phyloP scores from a whole-genome alignment of 2,329 filamentous ascomycete genomes.

The Sporothrix pallida region DNA sequence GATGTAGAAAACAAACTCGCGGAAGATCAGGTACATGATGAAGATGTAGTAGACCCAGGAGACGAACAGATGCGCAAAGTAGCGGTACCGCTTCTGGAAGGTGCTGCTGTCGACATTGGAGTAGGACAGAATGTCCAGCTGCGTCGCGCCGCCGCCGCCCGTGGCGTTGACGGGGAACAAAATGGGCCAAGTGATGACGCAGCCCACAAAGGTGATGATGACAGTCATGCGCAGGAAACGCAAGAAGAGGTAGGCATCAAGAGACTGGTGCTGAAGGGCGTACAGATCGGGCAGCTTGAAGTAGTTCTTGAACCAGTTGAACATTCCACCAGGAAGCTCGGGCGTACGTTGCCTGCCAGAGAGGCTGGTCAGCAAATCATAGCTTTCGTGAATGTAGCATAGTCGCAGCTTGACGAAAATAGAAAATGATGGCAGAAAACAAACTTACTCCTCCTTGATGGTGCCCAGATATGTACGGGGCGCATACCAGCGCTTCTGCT shows the following conservation, averaged over 20 bases:
- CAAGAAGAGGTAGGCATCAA: conserved; percentile 90
- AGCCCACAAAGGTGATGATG: conserved; percentile 81
- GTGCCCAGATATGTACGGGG: conserved; percentile 58
- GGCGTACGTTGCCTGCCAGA: conserved; percentile 61
- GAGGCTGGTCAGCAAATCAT: neutral
- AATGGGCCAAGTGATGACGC: conserved; percentile 83
- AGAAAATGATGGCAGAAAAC: neutral
- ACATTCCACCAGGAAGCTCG: conserved; percentile 62
- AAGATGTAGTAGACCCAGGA: conserved; percentile 87
- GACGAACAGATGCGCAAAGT: conserved; percentile 82
- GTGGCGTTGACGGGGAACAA: conserved; percentile 87
- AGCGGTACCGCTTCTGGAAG: conserved; percentile 62
- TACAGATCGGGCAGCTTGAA: conserved; percentile 75
- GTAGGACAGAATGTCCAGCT: conserved; percentile 81
- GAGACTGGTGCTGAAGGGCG: conserved; percentile 85
- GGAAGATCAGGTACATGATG: conserved; percentile 85
- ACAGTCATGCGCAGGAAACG: conserved; percentile 82
- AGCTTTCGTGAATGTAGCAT: too few relatives aligned
- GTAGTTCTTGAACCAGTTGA: conserved; percentile 72
- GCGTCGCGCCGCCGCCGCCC: conserved; percentile 65
- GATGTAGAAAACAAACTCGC: conserved; percentile 92
- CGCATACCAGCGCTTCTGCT: conserved; percentile 55
- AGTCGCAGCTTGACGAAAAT: neutral
- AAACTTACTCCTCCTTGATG: conserved; percentile 49
- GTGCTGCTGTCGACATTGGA: conserved; percentile 69